Conservation (phyloP, 352 stramenopile species). For the Phytophthora pinifolia region DNA sequence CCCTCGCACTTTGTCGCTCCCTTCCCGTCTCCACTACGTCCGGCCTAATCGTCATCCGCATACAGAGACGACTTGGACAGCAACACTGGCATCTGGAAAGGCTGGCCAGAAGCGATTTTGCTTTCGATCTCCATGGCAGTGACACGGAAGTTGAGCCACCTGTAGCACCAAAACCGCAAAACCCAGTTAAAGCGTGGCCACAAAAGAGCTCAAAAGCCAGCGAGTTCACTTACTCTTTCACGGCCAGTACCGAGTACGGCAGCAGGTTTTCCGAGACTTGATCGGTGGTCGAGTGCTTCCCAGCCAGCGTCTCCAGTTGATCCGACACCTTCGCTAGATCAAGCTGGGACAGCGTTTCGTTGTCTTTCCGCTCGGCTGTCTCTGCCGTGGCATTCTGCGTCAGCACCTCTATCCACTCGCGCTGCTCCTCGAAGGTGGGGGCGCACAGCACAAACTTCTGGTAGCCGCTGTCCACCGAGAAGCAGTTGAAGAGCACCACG, state of each 20-base stretch:
- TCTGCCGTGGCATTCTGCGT: conserved; percentile 84
- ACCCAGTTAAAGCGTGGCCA: conserved; percentile 13
- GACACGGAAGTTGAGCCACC: conserved; percentile 86
- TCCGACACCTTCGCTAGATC: conserved; percentile 74
- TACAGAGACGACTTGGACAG: conserved; percentile 88
- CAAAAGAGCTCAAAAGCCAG: not conserved
- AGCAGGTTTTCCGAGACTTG: conserved; percentile 67
- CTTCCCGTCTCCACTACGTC: not conserved
- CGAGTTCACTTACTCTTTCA: conserved; percentile 78
- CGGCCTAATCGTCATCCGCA: conserved; percentile 75
- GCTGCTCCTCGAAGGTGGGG: conserved; percentile 85
- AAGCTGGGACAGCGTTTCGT: conserved; percentile 69
- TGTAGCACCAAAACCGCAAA: conserved; percentile 24
- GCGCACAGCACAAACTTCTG: conserved; percentile 83
- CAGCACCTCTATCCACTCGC: conserved; percentile 88
- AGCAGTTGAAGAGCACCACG: conserved; percentile 87
- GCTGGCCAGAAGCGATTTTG: conserved; percentile 75
- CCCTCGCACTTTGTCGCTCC: not conserved
- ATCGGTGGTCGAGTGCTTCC: conserved; percentile 70
- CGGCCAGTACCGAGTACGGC: conserved; percentile 78
- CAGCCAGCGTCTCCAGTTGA: conserved; percentile 79
- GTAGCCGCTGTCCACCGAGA: conserved; percentile 83
- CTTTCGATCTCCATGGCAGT: conserved; percentile 85
- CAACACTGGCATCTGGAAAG: conserved; percentile 84
- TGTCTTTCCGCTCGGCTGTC: conserved; percentile 74